Conservation (phyloP, 805 yeast species). For the Lachancea dasiensis region DNA sequence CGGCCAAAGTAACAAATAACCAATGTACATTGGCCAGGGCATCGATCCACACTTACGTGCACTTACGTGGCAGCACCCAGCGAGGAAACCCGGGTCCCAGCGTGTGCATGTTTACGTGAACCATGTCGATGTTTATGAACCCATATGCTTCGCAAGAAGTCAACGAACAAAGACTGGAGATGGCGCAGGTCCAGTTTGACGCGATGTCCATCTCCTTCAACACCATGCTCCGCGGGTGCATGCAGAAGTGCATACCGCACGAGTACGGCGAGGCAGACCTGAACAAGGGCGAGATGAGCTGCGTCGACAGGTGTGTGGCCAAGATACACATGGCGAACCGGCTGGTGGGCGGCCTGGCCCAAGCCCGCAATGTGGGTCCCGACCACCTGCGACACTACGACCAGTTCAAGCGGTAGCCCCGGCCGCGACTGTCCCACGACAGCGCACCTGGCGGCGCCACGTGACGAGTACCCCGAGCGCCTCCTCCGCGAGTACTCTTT, state of each 20-base stretch:
- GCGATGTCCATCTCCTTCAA: slow-evolving; percentile 56
- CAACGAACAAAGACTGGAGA: slow-evolving; percentile 51
- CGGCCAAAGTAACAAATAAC: no score
- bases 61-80: no score
- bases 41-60: no score
- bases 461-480: no score
- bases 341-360: slow-evolving; percentile 49
- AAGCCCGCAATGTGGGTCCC: slow-evolving; percentile 42
- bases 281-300: slow-evolving; percentile 74
- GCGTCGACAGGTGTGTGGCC: slow-evolving; percentile 80
- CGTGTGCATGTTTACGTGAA: no score
- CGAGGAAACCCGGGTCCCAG: no score
- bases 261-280: slow-evolving; percentile 81
- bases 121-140: slow-evolving; percentile 59
- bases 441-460: no score
- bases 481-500: no score
- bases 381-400: slow-evolving; percentile 36
- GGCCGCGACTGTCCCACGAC: no score
- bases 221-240: slow-evolving; percentile 55
- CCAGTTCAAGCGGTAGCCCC: slow-evolving; percentile 10
- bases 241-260: slow-evolving; percentile 67
- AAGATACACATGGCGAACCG: slow-evolving; percentile 74
- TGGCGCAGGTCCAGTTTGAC: slow-evolving; percentile 63
- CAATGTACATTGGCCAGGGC: no score
- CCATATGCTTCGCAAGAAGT: slow-evolving; percentile 45